Base-by-base conservation (phyloP, 257 asterid genomes). In the Salvia splendens region DNA sequence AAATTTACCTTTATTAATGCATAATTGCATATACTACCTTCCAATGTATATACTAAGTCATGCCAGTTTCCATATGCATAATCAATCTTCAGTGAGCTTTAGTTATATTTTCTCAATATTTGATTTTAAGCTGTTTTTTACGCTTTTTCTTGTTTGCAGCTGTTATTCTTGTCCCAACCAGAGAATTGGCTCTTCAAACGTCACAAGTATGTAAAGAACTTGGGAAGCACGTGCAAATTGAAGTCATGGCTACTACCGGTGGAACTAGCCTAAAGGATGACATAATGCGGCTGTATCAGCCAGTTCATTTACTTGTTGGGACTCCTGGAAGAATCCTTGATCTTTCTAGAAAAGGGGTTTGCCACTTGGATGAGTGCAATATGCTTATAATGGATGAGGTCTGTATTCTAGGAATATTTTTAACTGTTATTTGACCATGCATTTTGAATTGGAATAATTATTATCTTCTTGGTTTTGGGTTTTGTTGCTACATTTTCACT, bases 241-340 rank as follows among this genome's bases (percentile, higher is more conserved):
- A 84, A 71, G 91, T 87, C 61, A 90, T 90, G 97, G 95, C 88
- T 62, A 83, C 91, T 49, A 87, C 95, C 6, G 97, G 97, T 64
- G 97, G 97, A 69, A 90, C 97, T 64, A 90, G 97, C 86, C 71
- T 90, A 72, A 87, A 83, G 66, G 97, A 89, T 66, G 97, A 89
- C 79, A 89, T 89, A 66, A 89, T 89, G 95, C 95, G 97, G 14
- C 84, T 90, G 20, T 87, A 87, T 72, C 95, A 90, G 74, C 97
- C 97, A 16, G 97, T 90, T 78, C 97, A 90, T 80, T 83, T 90
- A 67, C 89, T 90, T 68, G 97, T 90, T 70, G 97, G 97, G 63
- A 90, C 97, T 55, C 97, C 97, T 14, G 97, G 97, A 73, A 82
- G 97, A 83, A 82, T 90, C 70, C 90, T 90, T 68, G 97, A 90